Evolutionary conservation across 208 protist genomes (phyloP).

Genomic region (Blechomonas ayalai): DNA sequence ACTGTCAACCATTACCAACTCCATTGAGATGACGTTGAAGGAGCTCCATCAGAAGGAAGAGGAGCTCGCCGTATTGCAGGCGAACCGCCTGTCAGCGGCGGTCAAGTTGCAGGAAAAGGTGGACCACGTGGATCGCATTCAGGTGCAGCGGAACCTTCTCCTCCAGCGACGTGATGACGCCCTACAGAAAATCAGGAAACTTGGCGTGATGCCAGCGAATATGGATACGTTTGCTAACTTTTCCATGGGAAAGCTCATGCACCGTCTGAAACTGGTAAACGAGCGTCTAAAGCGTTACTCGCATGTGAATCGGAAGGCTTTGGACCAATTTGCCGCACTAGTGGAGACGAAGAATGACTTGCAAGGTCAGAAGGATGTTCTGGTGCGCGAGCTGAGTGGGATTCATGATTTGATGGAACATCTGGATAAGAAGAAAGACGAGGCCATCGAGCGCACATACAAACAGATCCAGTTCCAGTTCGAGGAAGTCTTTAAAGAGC

Average conservation of each 20-base stretch:
- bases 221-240: slow-evolving; percentile 27
- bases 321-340: slow-evolving; percentile 96
- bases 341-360: slow-evolving; percentile 85
- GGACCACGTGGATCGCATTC: slow-evolving; percentile 43
- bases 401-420: slow-evolving; percentile 95
- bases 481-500: slow-evolving; percentile 93
- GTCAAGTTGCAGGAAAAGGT: slow-evolving; percentile 49
- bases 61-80: slow-evolving; percentile 33
- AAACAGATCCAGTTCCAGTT: slow-evolving; percentile 96
- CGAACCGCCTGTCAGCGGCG: slow-evolving; percentile 21
- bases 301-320: slow-evolving; percentile 98
- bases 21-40: slow-evolving; percentile 27
- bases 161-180: slow-evolving; percentile 82
- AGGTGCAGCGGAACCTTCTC: slow-evolving; percentile 59
- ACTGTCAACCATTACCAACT: slow-evolving; percentile 26
- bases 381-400: slow-evolving; percentile 75
- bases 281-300: slow-evolving; percentile 84
- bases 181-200: slow-evolving; percentile 84
- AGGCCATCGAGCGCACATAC: slow-evolving; percentile 97
- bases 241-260: slow-evolving; percentile 76
- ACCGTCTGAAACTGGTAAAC: slow-evolving; percentile 65
- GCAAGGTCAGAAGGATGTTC: slow-evolving; percentile 54
- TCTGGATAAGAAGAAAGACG: slow-evolving; percentile 95
- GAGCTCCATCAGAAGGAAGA: slow-evolving; percentile 38
- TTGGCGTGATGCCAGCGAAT: slow-evolving; percentile 82